Evolutionary conservation across 331 rosid species (phyloP).

Genomic region (Saraca asoca): DNA sequence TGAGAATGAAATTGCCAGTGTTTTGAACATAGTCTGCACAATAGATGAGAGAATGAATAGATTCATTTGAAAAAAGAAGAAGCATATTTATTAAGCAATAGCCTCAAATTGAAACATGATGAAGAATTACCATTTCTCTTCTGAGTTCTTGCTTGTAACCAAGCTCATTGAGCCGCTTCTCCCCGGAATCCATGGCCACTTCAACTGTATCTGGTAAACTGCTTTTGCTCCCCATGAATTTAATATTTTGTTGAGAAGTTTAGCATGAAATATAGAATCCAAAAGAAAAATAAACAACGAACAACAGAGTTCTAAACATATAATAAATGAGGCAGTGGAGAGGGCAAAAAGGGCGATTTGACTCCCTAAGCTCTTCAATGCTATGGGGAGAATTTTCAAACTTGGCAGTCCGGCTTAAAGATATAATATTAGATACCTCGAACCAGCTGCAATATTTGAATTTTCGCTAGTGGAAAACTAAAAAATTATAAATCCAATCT

Average conservation of each 20-base stretch:
- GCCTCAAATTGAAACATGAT: slow-evolving; percentile 14
- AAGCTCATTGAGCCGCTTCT: slow-evolving; percentile 84
- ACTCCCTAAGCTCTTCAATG: slow-evolving; percentile 20
- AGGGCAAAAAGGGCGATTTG: slow-evolving; percentile 10
- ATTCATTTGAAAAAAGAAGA: background rate
- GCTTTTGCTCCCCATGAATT: slow-evolving; percentile 36
- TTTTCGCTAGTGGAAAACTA: slow-evolving; percentile 1
- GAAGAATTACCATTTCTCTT: slow-evolving; percentile 73
- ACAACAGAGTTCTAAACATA: background rate
- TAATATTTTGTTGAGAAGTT: slow-evolving; percentile 26
- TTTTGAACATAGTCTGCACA: slow-evolving; percentile 81
- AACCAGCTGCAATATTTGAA: slow-evolving; percentile 37
- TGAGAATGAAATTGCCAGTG: slow-evolving; percentile 83
- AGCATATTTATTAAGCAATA: background rate
- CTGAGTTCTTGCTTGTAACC: slow-evolving; percentile 95
- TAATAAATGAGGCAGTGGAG: slow-evolving; percentile 13
- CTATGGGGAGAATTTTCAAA: slow-evolving; percentile 27
- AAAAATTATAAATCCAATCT: background rate
- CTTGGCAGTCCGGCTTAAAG: background rate
- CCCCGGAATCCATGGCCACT: slow-evolving; percentile 70
- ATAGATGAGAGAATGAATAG: background rate
- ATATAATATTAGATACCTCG: background rate
- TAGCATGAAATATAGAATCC: background rate
- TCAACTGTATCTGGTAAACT: slow-evolving; percentile 32
- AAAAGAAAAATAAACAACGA: background rate